Percentiles rank a stretch among this genome's conserved stretches.
Evolutionary conservation across 495 filamentous ascomycete species (phyloP).

Genomic region (Acidiella bohemica): DNA sequence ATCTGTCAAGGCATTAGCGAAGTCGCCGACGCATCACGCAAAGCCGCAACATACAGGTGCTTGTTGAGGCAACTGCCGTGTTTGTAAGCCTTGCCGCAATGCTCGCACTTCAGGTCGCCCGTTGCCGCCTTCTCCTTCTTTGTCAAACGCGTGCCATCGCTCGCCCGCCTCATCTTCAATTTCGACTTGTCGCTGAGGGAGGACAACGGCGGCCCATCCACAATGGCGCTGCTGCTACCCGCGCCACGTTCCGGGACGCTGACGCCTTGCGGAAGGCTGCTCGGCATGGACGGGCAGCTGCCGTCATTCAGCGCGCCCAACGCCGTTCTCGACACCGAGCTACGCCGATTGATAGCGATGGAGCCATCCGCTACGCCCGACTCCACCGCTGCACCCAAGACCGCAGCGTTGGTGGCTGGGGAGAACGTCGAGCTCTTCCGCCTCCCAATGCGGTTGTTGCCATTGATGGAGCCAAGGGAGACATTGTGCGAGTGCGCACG

Average conservation of each 20-base stretch:
- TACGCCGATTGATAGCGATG: conserved; percentile 29
- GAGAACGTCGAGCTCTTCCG: conserved; percentile 84
- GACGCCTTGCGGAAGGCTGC: conserved; percentile 28
- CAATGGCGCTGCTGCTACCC: conserved; percentile 31
- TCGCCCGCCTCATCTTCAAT: conserved; percentile 63
- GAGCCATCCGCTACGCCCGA: conserved; percentile 20
- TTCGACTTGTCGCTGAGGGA: conserved; percentile 38
- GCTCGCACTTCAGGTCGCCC: conserved; percentile 86
- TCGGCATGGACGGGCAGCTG: conserved; percentile 24
- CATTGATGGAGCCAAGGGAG: conserved; percentile 64
- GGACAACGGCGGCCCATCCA: conserved; percentile 31
- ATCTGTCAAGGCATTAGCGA: conserved; percentile 44
- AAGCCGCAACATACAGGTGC: conserved; percentile 86
- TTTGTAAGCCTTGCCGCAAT: conserved; percentile 99
- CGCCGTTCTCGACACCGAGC: conserved; percentile 22
- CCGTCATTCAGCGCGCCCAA: conserved; percentile 18
- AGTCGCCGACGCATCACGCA: background rate
- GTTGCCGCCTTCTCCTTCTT: conserved; percentile 61
- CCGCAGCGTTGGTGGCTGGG: conserved; percentile 59
- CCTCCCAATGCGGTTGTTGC: conserved; percentile 68
- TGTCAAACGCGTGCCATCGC: conserved; percentile 66
- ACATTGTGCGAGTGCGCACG: conserved; percentile 75
- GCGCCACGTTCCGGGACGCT: conserved; percentile 20
- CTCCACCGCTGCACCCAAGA: conserved; percentile 59
- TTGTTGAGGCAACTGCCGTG: conserved; percentile 99